These are phyloP conservation scores for Chytridium lagenaria DNA, from an alignment of 371 early-diverging fungal species.

Conservation along the genomic window DNA sequence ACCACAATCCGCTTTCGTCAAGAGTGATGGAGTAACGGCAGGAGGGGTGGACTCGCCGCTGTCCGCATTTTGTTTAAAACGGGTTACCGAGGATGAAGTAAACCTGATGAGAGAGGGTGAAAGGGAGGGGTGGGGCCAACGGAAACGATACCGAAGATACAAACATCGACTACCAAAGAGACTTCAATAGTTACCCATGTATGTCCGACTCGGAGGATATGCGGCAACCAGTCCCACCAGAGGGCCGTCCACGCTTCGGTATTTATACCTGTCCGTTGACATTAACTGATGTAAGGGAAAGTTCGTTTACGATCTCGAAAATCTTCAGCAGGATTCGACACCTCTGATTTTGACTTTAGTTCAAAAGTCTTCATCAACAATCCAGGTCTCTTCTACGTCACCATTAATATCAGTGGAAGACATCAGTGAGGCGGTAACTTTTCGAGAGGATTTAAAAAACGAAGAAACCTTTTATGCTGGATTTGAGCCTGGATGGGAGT, in stretches of 20 bases:
- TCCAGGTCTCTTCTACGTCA: neutral
- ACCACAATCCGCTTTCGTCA: neutral
- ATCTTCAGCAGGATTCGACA: neutral
- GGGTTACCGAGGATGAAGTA: neutral
- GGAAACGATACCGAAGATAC: no score
- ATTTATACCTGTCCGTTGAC: neutral
- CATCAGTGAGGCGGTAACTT: neutral
- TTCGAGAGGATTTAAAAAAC: neutral
- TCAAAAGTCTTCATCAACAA: neutral
- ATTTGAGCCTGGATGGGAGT: conserved; percentile 38
- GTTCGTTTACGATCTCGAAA: neutral
- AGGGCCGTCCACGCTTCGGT: neutral
- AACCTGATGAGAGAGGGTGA: no score
- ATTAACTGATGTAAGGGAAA: neutral
- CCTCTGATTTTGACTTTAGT: neutral
- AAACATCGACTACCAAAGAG: no score
- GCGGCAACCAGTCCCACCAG: neutral
- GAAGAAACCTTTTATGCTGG: neutral
- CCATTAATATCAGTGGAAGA: neutral
- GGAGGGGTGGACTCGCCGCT: neutral
- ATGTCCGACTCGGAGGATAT: neutral
- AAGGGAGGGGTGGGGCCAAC: no score
- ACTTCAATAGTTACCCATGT: no score
- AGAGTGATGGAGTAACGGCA: neutral
- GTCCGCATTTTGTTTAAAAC: neutral